Percentiles rank a stretch among this genome's conserved stretches.
These are phyloP conservation scores for Microstegium vimineum DNA, from an alignment of 176 grass and related monocot genomes.

Conservation along the genomic window DNA sequence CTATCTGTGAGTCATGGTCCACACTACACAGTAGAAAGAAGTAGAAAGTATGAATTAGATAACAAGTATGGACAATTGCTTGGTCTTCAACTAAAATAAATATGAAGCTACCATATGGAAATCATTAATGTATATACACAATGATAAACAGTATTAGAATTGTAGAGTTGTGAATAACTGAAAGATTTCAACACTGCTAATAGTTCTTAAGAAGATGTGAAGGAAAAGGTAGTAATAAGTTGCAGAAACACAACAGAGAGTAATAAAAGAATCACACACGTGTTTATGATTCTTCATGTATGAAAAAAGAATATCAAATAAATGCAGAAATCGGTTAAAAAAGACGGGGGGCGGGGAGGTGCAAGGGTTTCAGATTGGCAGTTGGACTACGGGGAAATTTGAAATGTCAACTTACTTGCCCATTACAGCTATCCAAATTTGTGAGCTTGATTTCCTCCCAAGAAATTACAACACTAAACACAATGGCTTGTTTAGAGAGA, in stretches of 20 bases:
- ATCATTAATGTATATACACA: not conserved
- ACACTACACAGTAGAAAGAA: not conserved
- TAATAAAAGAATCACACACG: not conserved
- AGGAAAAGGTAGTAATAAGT: not conserved
- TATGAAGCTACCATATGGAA: not conserved
- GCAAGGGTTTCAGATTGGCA: not conserved
- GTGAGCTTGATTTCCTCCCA: not conserved
- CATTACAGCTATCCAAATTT: not conserved
- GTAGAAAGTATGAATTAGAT: not conserved
- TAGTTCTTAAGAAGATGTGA: not conserved
- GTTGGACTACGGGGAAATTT: not conserved
- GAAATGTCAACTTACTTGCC: not conserved
- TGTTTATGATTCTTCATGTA: not conserved
- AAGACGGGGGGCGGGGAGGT: not conserved
- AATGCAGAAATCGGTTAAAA: not conserved
- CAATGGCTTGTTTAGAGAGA: not conserved
- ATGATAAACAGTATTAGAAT: not conserved
- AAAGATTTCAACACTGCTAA: not conserved
- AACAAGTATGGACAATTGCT: not conserved
- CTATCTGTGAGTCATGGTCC: conserved; percentile 25
- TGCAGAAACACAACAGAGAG: not conserved
- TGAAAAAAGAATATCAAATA: not conserved
- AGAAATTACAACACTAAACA: not conserved
- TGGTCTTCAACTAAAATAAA: conserved; percentile 16
- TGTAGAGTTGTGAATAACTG: not conserved